Evolutionary conservation across 352 stramenopile species (phyloP), one percentile per base, ranked within the genome.

Genomic region (Elongisporangium undulatum): DNA sequence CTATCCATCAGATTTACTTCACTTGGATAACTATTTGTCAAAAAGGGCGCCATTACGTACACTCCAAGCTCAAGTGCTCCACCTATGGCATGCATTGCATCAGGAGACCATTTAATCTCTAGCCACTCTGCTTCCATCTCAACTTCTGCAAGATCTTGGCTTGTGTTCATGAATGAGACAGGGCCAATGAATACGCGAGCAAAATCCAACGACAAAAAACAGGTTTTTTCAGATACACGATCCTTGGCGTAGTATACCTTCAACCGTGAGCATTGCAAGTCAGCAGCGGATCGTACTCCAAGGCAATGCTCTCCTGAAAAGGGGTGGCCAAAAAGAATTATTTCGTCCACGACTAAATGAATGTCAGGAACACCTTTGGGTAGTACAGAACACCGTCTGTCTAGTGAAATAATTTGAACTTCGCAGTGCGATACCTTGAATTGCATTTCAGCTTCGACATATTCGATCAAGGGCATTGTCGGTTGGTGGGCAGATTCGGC

Each of bases 51-150:
- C 39, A 74, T 26, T 0, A 68, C 61, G 53, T 81, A 75, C 20
- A 90, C 58, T 2, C 72, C 74, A n/a, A 94, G 53, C 41, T 92
- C 77, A 2, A 90, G 48, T 41, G 82, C 56, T 1, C 81, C 83
- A 3, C 77, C 85, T 19, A 94, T 79, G 1, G 74, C 71, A 56
- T 92, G 81, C 12, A 94, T 62, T 0, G 77, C 70, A 29, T 87
- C 70, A 6, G 81, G 69, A 3, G 72, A 70, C 79, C 82, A 94
- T 38, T 84, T 84, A 1, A 88, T 64, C 61, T 94, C 80, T 6
- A 92, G 61, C 81, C 82, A 90, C 58, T 94, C 81, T 24, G 74
- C 73, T 48, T 92, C 83, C 76, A 92, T 77, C 56, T 94, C 85
- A 26, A 92, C 61, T 8, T 87, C 66, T 12, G 79, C 82, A 8